Evolutionary conservation across 139 green algal species (phyloP).

Genomic region (Coelastrella sp.): DNA sequence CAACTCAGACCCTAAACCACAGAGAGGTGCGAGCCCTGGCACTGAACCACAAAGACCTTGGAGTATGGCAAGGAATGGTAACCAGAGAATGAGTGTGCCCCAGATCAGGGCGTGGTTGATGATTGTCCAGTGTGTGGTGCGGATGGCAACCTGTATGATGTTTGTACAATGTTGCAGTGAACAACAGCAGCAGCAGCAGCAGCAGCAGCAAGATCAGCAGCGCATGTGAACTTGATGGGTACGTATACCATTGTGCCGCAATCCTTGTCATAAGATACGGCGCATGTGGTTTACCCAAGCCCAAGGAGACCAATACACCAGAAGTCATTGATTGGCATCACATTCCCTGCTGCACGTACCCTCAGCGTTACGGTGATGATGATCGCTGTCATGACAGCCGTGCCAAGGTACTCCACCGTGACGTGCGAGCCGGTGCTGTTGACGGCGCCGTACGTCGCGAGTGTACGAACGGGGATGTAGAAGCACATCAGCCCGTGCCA

Average conservation of each 20-base stretch:
- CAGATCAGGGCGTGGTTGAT: conserved; percentile 49
- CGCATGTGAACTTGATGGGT: background rate
- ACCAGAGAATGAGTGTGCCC: conserved; percentile 33
- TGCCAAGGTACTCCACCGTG: conserved; percentile 3
- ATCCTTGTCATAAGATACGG: no score
- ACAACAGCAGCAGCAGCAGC: conserved; percentile 1
- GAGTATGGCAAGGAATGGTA: conserved; percentile 33
- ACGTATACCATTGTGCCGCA: no score
- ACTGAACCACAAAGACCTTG: background rate
- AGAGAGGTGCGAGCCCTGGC: conserved; percentile 22
- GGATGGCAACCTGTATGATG: conserved; percentile 46
- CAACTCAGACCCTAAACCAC: conserved; percentile 37
- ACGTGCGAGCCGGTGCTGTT: background rate
- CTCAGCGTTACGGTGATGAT: conserved; percentile 45
- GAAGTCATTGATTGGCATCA: no score
- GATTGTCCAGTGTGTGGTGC: conserved; percentile 44
- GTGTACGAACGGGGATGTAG: conserved; percentile 4
- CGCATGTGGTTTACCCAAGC: no score
- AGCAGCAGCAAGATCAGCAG: background rate
- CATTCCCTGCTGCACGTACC: conserved; percentile 1
- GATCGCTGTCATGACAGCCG: conserved; percentile 45
- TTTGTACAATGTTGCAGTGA: no score
- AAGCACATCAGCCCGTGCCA: conserved; percentile 47
- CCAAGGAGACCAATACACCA: no score
- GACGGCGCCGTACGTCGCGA: background rate